Base-by-base conservation (phyloP, 495 filamentous ascomycete genomes). In the Lophiotrema nucula region DNA sequence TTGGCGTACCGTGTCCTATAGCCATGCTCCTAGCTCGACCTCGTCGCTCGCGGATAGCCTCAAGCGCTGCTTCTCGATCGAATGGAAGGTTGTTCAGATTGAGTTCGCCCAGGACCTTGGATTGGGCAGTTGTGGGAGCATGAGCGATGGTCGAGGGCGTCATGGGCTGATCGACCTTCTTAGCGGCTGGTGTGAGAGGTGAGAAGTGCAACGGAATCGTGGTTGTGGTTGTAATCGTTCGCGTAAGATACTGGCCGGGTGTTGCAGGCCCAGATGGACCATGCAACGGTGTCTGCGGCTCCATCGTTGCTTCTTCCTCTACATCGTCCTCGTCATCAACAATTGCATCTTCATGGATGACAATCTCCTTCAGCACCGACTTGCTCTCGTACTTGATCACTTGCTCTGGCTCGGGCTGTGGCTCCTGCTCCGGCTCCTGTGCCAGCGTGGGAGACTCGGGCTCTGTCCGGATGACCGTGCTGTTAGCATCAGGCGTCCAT, bases 181-280 rank as follows among this genome's bases (percentile, higher is more conserved):
- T 56, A 19, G 51, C 24, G 22, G 56, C 55, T 35, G 67, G 64
- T 13, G 66, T 48, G 25, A 66, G 25, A 3, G 72, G 72, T 0
- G 71, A 72, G 66, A 74, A 73, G 52, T 70, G 68, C 31, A 71
- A 64, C 11, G 72, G 73, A 22, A 73, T 69, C 3, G 69, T 75
- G 8, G 72, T 75, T 1, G 73, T 75, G 23, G 72, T 75, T 16
- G 70, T 73, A 31, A 74, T 58, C 12, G 70, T 72, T 44, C 70
- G 70, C 38, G 68, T 61, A 11, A 46, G 26, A 52, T 42, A 66
- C 26, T 13, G 47, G 35, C 53, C 53, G 38, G 56, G 47, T 33
- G 56, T 67, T 50, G 39, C 56, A 56, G 62, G 56, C 13, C 42
- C 58, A 3, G 49, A 54, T 16, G 65, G 66, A 23, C 46, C 59